These are phyloP conservation scores for Staphylotrichum longicolle DNA, from an alignment of 495 filamentous ascomycete genomes.

Conservation along the genomic window DNA sequence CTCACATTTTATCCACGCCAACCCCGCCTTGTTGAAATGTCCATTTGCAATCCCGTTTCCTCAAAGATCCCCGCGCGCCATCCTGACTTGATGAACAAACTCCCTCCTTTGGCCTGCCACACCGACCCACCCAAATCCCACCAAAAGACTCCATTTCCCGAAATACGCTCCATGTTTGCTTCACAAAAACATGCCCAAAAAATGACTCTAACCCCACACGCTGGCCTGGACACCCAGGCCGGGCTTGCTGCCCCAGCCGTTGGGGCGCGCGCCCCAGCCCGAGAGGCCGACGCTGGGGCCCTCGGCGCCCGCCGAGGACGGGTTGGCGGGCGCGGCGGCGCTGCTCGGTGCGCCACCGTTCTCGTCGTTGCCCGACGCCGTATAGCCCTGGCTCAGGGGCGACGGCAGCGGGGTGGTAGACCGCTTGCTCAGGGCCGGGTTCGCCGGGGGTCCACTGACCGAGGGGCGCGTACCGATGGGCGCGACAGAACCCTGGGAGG, in stretches of 20 bases:
- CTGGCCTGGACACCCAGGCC: slow-evolving; percentile 70
- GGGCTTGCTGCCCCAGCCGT: slow-evolving; percentile 73
- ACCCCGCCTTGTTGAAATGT: slow-evolving; percentile 5
- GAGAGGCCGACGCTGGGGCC: slow-evolving; percentile 37
- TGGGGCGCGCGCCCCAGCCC: slow-evolving; percentile 70
- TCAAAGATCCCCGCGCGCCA: not conserved
- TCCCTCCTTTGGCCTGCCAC: too few relatives aligned
- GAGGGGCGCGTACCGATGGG: slow-evolving; percentile 90
- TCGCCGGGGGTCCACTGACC: slow-evolving; percentile 52
- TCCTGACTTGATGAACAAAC: too few relatives aligned
- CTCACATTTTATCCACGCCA: slow-evolving; percentile 7
- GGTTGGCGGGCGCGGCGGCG: slow-evolving; percentile 30
- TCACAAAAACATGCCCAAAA: not conserved
- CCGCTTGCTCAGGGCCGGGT: slow-evolving; percentile 75
- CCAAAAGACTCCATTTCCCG: too few relatives aligned
- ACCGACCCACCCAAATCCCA: too few relatives aligned
- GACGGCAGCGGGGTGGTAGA: slow-evolving; percentile 88
- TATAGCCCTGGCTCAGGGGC: slow-evolving; percentile 79
- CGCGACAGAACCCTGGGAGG: slow-evolving; percentile 60
- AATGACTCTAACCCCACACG: slow-evolving; percentile 62
- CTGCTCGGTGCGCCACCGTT: slow-evolving; percentile 30
- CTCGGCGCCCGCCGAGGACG: slow-evolving; percentile 37
- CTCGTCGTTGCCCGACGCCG: slow-evolving; percentile 42
- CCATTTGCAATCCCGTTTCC: not conserved
- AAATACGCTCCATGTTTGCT: too few relatives aligned